phyloP scores from a whole-genome alignment of 2,329 filamentous ascomycete species.

The Cladosporium austrohemisphaericum region DNA sequence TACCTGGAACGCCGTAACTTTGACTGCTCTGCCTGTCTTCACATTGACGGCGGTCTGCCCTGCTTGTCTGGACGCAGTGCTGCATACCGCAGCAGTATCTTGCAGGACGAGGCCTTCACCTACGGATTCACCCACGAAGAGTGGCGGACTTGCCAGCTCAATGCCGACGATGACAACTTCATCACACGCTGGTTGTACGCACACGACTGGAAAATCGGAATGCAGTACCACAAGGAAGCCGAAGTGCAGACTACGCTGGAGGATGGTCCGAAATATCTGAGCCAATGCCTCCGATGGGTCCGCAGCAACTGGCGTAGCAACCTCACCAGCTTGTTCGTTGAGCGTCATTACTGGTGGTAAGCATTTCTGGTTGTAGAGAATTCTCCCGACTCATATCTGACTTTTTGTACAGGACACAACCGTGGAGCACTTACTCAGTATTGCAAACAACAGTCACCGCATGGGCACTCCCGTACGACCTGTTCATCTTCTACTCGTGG shows the following conservation, averaged over 20 bases:
- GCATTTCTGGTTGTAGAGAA: slow-evolving; percentile 41
- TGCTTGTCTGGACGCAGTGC: slow-evolving; percentile 94
- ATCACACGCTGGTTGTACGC: slow-evolving; percentile 93
- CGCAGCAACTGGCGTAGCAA: slow-evolving; percentile 98
- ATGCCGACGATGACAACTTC: slow-evolving; percentile 97
- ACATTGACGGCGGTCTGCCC: slow-evolving; percentile 91
- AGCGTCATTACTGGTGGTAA: slow-evolving; percentile 83
- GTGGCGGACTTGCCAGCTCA: slow-evolving; percentile 83
- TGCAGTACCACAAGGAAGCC: slow-evolving; percentile 88
- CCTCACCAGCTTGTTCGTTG: slow-evolving; percentile 79
- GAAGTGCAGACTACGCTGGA: slow-evolving; percentile 92
- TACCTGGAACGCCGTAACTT: slow-evolving; percentile 95
- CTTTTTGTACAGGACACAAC: slow-evolving; percentile 65
- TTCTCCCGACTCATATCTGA: no score
- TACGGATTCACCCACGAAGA: slow-evolving; percentile 88
- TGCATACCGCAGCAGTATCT: slow-evolving; percentile 83
- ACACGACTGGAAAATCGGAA: slow-evolving; percentile 88
- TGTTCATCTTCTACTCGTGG: slow-evolving; percentile 65
- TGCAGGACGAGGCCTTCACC: slow-evolving; percentile 80
- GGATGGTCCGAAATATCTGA: slow-evolving; percentile 81
- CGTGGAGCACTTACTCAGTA: slow-evolving; percentile 89
- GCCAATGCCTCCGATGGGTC: slow-evolving; percentile 91
- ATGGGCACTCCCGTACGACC: slow-evolving; percentile 75
- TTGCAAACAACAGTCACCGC: slow-evolving; percentile 91
- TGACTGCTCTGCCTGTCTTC: slow-evolving; percentile 91